Conservation (phyloP, 1,284 basidiomycete genomes). For the Bondarzewia mesenterica region DNA sequence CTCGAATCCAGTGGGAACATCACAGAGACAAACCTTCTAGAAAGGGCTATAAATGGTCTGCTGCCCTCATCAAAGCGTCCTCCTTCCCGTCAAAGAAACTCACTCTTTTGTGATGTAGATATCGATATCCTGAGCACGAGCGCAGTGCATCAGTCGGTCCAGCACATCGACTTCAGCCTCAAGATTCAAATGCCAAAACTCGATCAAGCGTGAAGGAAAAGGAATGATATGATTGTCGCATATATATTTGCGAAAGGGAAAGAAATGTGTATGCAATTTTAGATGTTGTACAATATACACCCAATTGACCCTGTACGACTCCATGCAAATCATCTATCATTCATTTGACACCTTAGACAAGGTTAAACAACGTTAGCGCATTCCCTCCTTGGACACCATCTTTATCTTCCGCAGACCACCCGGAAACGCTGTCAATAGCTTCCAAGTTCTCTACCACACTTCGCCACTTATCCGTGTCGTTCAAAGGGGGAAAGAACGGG, state of each 20-base stretch:
- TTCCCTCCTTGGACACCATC: conserved; percentile 63
- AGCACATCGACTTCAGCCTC: conserved; percentile 89
- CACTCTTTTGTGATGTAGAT: conserved; percentile 39
- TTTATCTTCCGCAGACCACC: conserved; percentile 56
- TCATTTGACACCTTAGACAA: no score
- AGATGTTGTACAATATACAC: no score
- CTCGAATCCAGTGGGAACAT: conserved; percentile 93
- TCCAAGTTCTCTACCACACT: conserved; percentile 79
- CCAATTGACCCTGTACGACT: no score
- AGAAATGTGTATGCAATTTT: no score
- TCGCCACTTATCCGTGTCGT: conserved; percentile 63
- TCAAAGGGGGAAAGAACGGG: conserved; percentile 82
- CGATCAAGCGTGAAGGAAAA: neutral
- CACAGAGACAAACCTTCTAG: conserved; percentile 74
- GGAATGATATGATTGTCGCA: no score
- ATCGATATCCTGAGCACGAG: conserved; percentile 94
- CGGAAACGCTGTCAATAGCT: conserved; percentile 59
- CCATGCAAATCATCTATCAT: no score
- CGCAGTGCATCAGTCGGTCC: conserved; percentile 85
- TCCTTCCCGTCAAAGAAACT: no score
- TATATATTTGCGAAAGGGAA: no score
- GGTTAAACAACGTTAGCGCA: conserved; percentile 57
- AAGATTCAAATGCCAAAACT: conserved; percentile 71
- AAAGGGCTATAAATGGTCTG: conserved; percentile 73
- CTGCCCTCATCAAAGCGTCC: no score